Evolutionary conservation across 2,329 filamentous ascomycete species (phyloP).

Genomic region (Sclerotinia spermophila): DNA sequence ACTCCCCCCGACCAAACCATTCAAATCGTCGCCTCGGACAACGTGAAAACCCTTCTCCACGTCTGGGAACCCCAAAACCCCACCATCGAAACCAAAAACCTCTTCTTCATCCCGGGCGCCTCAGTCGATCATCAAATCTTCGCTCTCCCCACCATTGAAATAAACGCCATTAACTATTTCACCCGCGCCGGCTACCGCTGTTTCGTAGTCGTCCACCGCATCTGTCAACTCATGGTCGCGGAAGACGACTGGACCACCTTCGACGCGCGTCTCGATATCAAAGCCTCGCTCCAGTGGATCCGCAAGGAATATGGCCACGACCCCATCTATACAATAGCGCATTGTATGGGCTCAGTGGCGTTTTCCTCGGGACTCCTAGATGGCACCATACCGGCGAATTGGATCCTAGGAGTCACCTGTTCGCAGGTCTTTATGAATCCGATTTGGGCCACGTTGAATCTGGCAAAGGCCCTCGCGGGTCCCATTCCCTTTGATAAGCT

Average conservation of each 20-base stretch:
- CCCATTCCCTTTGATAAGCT: conserved; percentile 49
- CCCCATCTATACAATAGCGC: conserved; percentile 54
- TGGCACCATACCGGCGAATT: conserved; percentile 53
- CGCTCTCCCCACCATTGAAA: conserved; percentile 58
- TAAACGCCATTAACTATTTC: conserved; percentile 62
- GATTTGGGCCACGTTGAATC: conserved; percentile 53
- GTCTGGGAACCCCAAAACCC: conserved; percentile 51
- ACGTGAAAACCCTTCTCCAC: conserved; percentile 50
- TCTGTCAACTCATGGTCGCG: conserved; percentile 50
- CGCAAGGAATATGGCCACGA: conserved; percentile 39
- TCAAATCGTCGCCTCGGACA: conserved; percentile 50
- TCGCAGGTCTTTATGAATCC: conserved; percentile 64
- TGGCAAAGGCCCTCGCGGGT: conserved; percentile 49
- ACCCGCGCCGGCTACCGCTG: conserved; percentile 57
- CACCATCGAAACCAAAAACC: conserved; percentile 43
- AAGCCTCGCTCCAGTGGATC: conserved; percentile 52
- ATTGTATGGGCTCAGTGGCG: conserved; percentile 63
- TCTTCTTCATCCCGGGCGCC: conserved; percentile 61
- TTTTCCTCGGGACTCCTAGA: conserved; percentile 57
- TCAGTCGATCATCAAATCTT: conserved; percentile 62
- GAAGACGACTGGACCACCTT: conserved; percentile 55
- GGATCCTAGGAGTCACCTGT: conserved; percentile 56
- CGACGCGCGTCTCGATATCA: conserved; percentile 57
- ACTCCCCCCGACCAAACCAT: conserved; percentile 44
- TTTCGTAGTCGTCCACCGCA: conserved; percentile 55